Base-by-base conservation (phyloP, 2,329 filamentous ascomycete species). In the Hirsutella rhossiliensis region DNA sequence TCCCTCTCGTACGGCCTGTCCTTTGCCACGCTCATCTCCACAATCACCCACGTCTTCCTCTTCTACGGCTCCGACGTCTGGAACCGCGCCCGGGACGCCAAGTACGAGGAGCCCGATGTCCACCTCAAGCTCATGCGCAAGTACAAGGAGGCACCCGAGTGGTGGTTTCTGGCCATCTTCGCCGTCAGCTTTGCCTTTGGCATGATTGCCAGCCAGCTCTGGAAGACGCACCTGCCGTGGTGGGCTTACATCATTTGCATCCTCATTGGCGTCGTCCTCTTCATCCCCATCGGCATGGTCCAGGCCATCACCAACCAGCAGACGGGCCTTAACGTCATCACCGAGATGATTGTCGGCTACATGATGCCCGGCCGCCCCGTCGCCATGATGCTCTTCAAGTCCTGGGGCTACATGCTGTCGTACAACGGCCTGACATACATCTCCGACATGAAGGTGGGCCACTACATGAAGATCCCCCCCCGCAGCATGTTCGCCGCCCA, bases 61-160 rank as follows among this genome's bases (percentile, higher is more conserved):
- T 76, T 73, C 53, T 69, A 80, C 47, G 68, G 75, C 11, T 48
- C 61, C 9, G 69, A 76, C 27, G 66, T 79, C 34, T 51, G 57
- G 48, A 51, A 53, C 15, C 60, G 62, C 15, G 55, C 56, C 23
- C 51, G 52, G 38, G 55, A 54, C 37, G 56, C 56, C 18, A 55
- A 56, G 28, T 57, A 58, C 38, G 59, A 74, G 18, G 67, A 72
- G 43, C 60, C 62, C 15, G 74, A 77, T 51, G 56, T 76, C 5
- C 75, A 78, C 50, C 58, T 64, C 40, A 68, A 68, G 46, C 63
- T 80, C 43, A 80, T 80, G 75, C 54, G 62, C 30, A 72, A 69
- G 45, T 81, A 78, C 55, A 66, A 67, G 47, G 62, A 72, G 31
- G 71, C 69, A 0, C 76, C 76, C 0, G 57, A 70, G 32, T 79